phyloP scores from a whole-genome alignment of 176 grass and related monocot species.

The Oryza meridionalis region DNA sequence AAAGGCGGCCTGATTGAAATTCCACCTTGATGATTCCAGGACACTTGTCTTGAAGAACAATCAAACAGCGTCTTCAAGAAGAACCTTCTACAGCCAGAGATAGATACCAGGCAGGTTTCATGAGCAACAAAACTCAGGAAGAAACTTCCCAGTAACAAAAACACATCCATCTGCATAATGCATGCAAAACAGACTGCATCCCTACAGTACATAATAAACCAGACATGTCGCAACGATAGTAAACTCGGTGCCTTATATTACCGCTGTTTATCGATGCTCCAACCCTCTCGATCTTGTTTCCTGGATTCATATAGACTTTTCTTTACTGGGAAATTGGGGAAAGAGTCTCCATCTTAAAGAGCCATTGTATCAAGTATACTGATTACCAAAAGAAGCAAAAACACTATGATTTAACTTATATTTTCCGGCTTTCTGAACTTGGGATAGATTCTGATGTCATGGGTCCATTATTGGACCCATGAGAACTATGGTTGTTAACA shows the following conservation, averaged over 20 bases:
- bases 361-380: background rate
- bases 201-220: conserved; percentile 16
- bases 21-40: background rate
- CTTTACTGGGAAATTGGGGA: background rate
- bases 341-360: conserved; percentile 13
- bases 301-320: conserved; percentile 6
- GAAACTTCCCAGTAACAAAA: conserved; percentile 17
- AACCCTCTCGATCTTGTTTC: conserved; percentile 23
- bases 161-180: background rate
- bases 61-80: conserved; percentile 32
- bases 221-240: background rate
- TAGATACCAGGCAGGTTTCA: background rate
- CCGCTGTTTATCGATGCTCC: conserved; percentile 27
- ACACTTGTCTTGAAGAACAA: conserved; percentile 36
- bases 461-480: conserved; percentile 42
- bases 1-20: conserved; percentile 12
- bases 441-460: conserved; percentile 34
- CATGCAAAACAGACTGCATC: conserved; percentile 32
- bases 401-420: conserved; percentile 30
- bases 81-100: conserved; percentile 2
- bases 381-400: conserved; percentile 28
- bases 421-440: conserved; percentile 30
- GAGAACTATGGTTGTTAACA: conserved; percentile 40
- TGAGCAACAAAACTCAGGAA: conserved; percentile 10
- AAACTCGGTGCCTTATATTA: conserved; percentile 9